Percentiles rank a stretch among this genome's conserved stretches.
These are phyloP conservation scores for Colletotrichum viniferum DNA, from an alignment of 2,329 filamentous ascomycete genomes.

Conservation along the genomic window DNA sequence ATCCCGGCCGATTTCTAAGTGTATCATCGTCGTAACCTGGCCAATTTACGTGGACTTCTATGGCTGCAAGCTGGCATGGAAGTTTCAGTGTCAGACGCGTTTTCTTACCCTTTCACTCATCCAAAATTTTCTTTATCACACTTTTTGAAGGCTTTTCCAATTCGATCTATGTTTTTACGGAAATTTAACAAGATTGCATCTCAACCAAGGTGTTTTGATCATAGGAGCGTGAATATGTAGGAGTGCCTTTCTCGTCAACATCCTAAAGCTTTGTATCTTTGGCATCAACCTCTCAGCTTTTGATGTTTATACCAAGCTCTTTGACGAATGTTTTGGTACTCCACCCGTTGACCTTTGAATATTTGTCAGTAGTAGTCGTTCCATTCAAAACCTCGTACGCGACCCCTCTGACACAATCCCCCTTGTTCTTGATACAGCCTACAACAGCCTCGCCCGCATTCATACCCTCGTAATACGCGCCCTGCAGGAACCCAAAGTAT, in stretches of 20 bases:
- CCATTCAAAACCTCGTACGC: constrained; percentile 35
- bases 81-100: too few species aligned
- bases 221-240: background rate
- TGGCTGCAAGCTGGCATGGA: too few species aligned
- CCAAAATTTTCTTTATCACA: too few species aligned
- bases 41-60: too few species aligned
- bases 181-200: too few species aligned
- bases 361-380: constrained; percentile 20
- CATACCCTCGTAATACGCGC: constrained; percentile 62
- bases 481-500: constrained; percentile 71
- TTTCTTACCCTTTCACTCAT: too few species aligned
- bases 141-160: too few species aligned
- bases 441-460: constrained; percentile 51
- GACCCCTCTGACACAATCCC: constrained; percentile 27
- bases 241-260: background rate
- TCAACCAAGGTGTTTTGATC: too few species aligned
- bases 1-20: too few species aligned
- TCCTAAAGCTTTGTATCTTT: background rate
- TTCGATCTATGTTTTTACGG: too few species aligned
- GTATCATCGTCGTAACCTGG: too few species aligned
- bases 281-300: background rate
- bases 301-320: background rate
- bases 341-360: background rate
- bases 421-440: constrained; percentile 32
- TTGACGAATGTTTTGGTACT: background rate